Conservation (phyloP, 441 rosid species). For the Aquilaria agallochum region DNA sequence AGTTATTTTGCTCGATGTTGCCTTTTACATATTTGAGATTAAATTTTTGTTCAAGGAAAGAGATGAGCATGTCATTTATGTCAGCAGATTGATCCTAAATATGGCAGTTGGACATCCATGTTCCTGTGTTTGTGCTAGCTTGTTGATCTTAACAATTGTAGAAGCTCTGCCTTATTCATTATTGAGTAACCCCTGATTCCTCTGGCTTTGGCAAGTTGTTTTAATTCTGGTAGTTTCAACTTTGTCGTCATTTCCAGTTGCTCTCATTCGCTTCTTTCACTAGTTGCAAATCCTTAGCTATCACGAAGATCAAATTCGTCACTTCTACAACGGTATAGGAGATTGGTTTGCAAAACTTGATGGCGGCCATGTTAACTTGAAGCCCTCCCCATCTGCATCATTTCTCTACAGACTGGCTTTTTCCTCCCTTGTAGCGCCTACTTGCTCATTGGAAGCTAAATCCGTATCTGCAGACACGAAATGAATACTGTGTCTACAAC, state of each 20-base stretch:
- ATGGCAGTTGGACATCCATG: neutral
- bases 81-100: neutral
- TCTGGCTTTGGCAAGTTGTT: conserved; percentile 56
- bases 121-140: neutral
- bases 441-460: too few relatives aligned
- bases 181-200: conserved; percentile 65
- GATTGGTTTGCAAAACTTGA: conserved; percentile 43
- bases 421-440: neutral
- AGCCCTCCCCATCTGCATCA: neutral
- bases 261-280: conserved; percentile 9
- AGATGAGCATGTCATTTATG: too few relatives aligned
- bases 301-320: conserved; percentile 13
- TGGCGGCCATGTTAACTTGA: conserved; percentile 30
- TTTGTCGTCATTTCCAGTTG: conserved; percentile 34
- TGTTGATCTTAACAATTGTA: conserved; percentile 32
- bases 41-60: too few relatives aligned
- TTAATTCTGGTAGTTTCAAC: conserved; percentile 62
- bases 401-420: too few relatives aligned
- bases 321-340: conserved; percentile 32
- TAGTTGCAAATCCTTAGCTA: conserved; percentile 7
- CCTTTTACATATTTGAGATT: too few relatives aligned
- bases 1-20: too few relatives aligned
- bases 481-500: too few relatives aligned
- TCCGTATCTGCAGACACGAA: neutral
- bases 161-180: conserved; percentile 52